Percentiles rank a stretch among this genome's conserved stretches.
phyloP scores from a whole-genome alignment of 139 green algal species.

The Nannochloris sp. region DNA sequence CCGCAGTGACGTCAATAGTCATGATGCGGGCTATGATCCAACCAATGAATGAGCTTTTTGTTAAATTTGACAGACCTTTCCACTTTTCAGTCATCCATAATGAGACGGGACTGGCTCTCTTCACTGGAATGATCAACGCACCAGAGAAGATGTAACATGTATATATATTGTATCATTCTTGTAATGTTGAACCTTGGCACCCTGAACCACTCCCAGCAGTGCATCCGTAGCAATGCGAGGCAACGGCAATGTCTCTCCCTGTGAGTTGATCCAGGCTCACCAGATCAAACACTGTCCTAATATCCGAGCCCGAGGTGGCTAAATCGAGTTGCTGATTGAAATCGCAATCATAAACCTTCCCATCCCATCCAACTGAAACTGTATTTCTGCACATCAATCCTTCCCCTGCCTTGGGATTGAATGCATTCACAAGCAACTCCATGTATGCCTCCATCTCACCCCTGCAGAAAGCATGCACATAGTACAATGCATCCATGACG shows the following conservation, averaged over 20 bases:
- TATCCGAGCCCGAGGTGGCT: conserved; percentile 10
- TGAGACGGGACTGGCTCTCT: conserved; percentile 11
- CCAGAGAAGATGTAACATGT: conserved; percentile 10
- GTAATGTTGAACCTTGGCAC: conserved; percentile 56
- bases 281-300: conserved; percentile 77
- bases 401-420: conserved; percentile 74
- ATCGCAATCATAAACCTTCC: conserved; percentile 90
- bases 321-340: conserved; percentile 98
- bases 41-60: conserved; percentile 4
- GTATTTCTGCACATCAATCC: conserved; percentile 70
- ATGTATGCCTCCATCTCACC: conserved; percentile 81
- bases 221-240: conserved; percentile 95
- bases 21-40: conserved; percentile 10
- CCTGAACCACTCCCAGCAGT: conserved; percentile 78
- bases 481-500: background rate
- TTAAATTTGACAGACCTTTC: conserved; percentile 30
- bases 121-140: conserved; percentile 16
- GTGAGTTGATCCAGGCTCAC: conserved; percentile 57
- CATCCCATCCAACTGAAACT: conserved; percentile 83
- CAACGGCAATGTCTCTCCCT: conserved; percentile 50
- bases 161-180: background rate
- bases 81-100: conserved; percentile 23
- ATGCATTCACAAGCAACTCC: conserved; percentile 70
- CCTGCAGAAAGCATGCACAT: background rate
- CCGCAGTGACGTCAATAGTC: conserved; percentile 20